Evolutionary conservation across 1,139 yeast species (phyloP).

Genomic region (Pichia sp.): DNA sequence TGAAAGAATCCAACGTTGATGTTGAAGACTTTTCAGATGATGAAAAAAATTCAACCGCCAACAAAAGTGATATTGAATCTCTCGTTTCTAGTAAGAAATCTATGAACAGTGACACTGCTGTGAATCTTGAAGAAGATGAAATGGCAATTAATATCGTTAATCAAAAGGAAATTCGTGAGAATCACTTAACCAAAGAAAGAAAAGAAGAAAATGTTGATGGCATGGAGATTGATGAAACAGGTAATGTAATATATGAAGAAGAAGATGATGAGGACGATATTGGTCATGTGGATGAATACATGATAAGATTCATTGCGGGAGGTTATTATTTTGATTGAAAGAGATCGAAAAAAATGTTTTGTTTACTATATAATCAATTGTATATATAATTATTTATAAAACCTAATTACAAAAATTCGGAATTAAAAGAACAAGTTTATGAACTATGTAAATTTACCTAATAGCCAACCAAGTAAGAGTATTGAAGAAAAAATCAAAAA

Average conservation of each 20-base stretch:
- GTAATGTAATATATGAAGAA: constrained; percentile 7
- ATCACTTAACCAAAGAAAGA: not conserved
- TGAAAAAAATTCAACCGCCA: constrained; percentile 6
- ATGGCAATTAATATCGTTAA: constrained; percentile 21
- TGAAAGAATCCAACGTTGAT: constrained; percentile 81
- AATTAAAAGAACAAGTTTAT: not conserved
- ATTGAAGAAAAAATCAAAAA: constrained; percentile 24
- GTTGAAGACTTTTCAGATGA: constrained; percentile 72
- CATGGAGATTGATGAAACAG: constrained; percentile 1
- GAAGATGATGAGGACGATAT: constrained; percentile 68
- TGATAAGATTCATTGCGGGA: constrained; percentile 84
- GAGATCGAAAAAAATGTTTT: not conserved
- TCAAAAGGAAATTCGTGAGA: constrained; percentile 14
- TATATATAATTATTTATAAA: not conserved
- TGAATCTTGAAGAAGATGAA: constrained; percentile 20
- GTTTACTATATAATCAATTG: constrained; percentile 15
- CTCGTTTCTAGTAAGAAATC: no score
- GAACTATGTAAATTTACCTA: constrained; percentile 18
- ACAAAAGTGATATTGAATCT: not conserved
- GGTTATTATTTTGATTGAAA: constrained; percentile 54
- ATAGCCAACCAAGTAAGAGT: constrained; percentile 24
- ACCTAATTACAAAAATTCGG: not conserved
- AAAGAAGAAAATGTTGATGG: constrained; percentile 2
- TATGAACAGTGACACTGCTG: constrained; percentile 11
- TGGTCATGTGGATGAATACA: constrained; percentile 93